A percentile compares a stretch with the other conserved stretches of the same genome.
Evolutionary conservation across 2,329 filamentous ascomycete genomes (phyloP).

Genomic region (Aspergillus costaricaensis): DNA sequence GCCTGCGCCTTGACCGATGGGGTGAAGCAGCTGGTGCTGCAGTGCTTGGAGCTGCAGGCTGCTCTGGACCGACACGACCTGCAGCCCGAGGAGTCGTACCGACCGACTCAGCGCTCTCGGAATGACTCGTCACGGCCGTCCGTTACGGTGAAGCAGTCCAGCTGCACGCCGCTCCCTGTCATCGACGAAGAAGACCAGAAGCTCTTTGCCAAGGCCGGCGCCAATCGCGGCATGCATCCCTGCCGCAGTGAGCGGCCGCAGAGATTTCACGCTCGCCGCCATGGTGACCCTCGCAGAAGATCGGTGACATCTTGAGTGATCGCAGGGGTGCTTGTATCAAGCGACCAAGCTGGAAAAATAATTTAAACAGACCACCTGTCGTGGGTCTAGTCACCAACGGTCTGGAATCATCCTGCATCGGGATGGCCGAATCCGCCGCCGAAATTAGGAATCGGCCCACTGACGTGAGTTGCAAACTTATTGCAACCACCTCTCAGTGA

Average conservation of each 20-base stretch:
- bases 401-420: not conserved
- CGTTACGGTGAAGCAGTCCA: constrained; percentile 32
- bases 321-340: not conserved
- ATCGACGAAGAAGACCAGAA: constrained; percentile 40
- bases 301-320: constrained; percentile 25
- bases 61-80: constrained; percentile 26
- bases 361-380: not conserved
- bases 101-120: constrained; percentile 18
- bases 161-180: constrained; percentile 35
- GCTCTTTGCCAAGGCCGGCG: constrained; percentile 18
- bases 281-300: constrained; percentile 23
- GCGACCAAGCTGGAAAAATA: not conserved
- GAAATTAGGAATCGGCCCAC: not conserved
- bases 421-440: not conserved
- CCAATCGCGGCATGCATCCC: constrained; percentile 21
- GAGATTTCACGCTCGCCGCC: constrained; percentile 21
- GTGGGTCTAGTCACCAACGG: not conserved
- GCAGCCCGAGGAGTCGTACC: constrained; percentile 22
- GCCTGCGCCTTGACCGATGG: constrained; percentile 41
- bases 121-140: constrained; percentile 28
- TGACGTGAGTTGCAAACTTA: not conserved
- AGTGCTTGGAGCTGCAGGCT: constrained; percentile 42
- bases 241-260: constrained; percentile 23
- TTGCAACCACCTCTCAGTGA: not conserved
- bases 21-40: constrained; percentile 41